These are phyloP conservation scores for Leccinum rimulosum DNA, from an alignment of 768 basidiomycete species.

Conservation along the genomic window DNA sequence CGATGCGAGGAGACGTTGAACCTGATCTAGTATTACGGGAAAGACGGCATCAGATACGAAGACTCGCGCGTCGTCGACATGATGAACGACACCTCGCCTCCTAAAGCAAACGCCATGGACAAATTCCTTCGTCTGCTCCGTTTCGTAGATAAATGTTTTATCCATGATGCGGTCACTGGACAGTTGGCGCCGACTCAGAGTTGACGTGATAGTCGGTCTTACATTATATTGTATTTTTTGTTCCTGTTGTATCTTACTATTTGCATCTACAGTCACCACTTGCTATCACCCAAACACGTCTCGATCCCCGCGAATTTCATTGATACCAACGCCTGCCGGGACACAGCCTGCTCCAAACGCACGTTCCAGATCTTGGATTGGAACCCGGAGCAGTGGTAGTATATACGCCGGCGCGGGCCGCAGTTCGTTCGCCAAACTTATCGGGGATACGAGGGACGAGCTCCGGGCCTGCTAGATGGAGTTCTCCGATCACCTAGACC, in stretches of 20 bases:
- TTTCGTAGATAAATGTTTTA: conserved; percentile 43
- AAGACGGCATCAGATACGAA: conserved; percentile 46
- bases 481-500: conserved; percentile 68
- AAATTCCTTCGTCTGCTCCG: conserved; percentile 48
- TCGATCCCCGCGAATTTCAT: conserved; percentile 47
- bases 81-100: conserved; percentile 44
- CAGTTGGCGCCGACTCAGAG: background rate
- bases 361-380: conserved; percentile 55
- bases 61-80: conserved; percentile 50
- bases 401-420: conserved; percentile 67
- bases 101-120: conserved; percentile 47
- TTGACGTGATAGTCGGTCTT: conserved; percentile 5
- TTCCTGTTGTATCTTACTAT: background rate
- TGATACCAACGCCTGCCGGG: conserved; percentile 48
- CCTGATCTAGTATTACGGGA: conserved; percentile 57
- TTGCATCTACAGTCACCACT: background rate
- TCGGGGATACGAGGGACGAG: conserved; percentile 59
- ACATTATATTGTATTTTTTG: conserved; percentile 3
- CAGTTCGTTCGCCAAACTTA: conserved; percentile 60
- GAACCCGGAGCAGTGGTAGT: conserved; percentile 82
- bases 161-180: conserved; percentile 22
- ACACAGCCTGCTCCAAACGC: conserved; percentile 35
- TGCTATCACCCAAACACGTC: too few species aligned
- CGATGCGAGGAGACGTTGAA: conserved; percentile 49
- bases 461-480: conserved; percentile 80